Percentiles rank a stretch among this genome's conserved stretches.
phyloP scores from a whole-genome alignment of 352 stramenopile genomes.

The Globisporangium apiculatum region DNA sequence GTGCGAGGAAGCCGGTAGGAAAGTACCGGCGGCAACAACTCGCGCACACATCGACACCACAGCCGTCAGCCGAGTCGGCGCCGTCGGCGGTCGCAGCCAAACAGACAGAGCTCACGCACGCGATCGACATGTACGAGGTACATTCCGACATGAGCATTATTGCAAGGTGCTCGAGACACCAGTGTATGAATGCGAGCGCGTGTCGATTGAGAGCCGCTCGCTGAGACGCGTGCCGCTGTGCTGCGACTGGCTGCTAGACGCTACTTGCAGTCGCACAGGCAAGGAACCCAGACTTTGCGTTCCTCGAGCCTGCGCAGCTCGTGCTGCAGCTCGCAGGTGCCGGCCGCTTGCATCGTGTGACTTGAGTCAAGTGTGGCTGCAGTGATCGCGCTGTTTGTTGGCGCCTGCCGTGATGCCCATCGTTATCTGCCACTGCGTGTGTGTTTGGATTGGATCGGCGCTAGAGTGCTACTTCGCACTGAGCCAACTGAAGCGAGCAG shows the following conservation, averaged over 20 bases:
- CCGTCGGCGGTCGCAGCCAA: slow-evolving; percentile 1
- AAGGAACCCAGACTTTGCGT: slow-evolving; percentile 42
- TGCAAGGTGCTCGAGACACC: background rate
- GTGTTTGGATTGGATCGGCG: background rate
- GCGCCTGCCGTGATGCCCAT: too few species aligned
- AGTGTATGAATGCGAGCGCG: background rate
- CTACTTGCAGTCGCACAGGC: slow-evolving; percentile 24
- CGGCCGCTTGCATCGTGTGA: background rate
- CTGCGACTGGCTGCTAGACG: slow-evolving; percentile 11
- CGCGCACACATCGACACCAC: too few species aligned
- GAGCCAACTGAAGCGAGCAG: slow-evolving; percentile 22
- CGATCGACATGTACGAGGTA: slow-evolving; percentile 41
- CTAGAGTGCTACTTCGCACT: slow-evolving; percentile 23
- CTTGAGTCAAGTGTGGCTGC: background rate
- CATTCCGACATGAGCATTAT: too few species aligned
- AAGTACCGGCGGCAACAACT: too few species aligned
- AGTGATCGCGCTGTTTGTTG: background rate
- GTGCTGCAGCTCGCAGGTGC: slow-evolving; percentile 33
- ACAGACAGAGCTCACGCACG: slow-evolving; percentile 18
- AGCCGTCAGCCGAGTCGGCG: background rate
- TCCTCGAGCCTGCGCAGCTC: slow-evolving; percentile 26
- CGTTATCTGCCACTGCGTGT: background rate
- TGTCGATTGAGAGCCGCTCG: background rate
- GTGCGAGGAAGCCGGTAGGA: too few species aligned
- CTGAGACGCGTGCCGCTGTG: too few species aligned